These are phyloP conservation scores for button mushroom (Agaricus bisporus) DNA, from an alignment of 768 basidiomycete genomes.

Conservation along the genomic window DNA sequence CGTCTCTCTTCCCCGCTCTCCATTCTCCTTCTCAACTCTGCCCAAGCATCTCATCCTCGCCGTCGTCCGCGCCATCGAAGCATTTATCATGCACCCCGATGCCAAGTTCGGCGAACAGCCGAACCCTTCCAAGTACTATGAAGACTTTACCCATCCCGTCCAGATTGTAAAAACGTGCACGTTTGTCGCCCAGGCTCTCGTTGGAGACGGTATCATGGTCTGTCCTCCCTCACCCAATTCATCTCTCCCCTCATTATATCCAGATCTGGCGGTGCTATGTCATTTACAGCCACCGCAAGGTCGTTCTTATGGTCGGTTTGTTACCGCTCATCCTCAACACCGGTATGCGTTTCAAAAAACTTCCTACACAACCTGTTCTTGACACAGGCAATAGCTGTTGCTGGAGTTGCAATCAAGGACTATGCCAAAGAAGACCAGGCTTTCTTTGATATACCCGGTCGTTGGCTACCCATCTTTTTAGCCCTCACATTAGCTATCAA, in stretches of 20 bases:
- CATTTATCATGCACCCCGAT: background rate
- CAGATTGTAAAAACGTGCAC: slow-evolving; percentile 5
- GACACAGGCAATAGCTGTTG: background rate
- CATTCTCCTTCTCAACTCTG: background rate
- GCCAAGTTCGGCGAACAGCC: too few species aligned
- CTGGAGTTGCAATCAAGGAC: background rate
- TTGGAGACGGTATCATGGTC: slow-evolving; percentile 8
- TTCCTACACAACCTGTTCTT: background rate
- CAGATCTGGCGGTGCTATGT: slow-evolving; percentile 7
- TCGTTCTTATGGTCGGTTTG: background rate
- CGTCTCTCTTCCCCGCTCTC: background rate
- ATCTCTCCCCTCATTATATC: background rate
- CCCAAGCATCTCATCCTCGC: background rate
- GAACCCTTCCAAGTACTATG: too few species aligned
- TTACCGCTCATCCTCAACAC: background rate
- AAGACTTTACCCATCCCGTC: background rate
- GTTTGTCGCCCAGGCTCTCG: slow-evolving; percentile 2
- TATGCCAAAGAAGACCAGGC: background rate
- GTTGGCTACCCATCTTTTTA: background rate
- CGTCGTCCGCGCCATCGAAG: background rate
- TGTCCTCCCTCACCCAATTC: background rate
- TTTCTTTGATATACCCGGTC: background rate
- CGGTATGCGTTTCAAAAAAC: background rate
- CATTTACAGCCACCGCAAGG: slow-evolving; percentile 1
- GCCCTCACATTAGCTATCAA: slow-evolving; percentile 1